Evolutionary conservation across 345 rosid species (phyloP).

Genomic region (Dimocarpus longan): DNA sequence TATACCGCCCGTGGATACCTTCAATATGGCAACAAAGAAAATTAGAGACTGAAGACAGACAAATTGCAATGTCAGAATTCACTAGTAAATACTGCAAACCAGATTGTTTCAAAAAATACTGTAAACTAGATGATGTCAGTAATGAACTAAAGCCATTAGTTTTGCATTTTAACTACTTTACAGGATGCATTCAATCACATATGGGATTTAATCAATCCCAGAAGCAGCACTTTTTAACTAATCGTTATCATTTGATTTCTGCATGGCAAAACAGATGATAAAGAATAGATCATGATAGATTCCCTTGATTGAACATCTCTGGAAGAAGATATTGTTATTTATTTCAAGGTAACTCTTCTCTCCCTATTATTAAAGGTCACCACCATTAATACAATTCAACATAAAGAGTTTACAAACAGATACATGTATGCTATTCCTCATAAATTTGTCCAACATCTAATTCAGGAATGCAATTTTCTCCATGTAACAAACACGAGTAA

Average conservation of each 20-base stretch:
- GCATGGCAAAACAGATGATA: background rate
- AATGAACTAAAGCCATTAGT: background rate
- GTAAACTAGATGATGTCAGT: background rate
- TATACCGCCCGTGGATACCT: conserved; percentile 85
- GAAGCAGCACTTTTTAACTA: background rate
- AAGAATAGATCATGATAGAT: background rate
- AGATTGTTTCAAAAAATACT: background rate
- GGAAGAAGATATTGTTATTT: background rate
- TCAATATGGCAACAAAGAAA: conserved; percentile 19
- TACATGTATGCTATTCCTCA: background rate
- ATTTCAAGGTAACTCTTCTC: background rate
- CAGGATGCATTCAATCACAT: conserved; percentile 8
- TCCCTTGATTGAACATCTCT: background rate
- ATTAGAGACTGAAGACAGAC: conserved; percentile 12
- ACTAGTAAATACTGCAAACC: background rate
- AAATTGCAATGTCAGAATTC: conserved; percentile 10
- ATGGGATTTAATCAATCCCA: background rate
- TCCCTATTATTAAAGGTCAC: background rate
- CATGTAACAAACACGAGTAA: background rate
- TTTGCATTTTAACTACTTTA: too few relatives aligned
- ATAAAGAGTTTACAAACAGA: background rate
- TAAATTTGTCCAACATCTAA: conserved; percentile 15
- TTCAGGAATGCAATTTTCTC: conserved; percentile 6
- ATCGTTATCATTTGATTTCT: background rate
- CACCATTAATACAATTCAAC: background rate